Evolutionary conservation across 164 flowering plant species (phyloP).

Genomic region (Aristolochia californica): DNA sequence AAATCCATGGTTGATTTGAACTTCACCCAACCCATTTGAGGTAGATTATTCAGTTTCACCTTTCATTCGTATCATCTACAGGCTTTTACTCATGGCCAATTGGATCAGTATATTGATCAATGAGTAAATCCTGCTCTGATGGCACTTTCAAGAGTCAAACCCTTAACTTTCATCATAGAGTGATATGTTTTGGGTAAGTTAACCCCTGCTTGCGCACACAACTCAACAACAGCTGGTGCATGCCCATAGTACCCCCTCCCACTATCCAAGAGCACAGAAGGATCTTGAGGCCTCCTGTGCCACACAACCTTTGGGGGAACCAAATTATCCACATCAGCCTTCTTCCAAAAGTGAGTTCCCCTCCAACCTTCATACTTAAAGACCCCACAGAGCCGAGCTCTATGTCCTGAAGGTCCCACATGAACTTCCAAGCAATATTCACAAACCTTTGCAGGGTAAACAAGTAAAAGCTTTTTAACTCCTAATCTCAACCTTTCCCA

Average conservation of each 20-base stretch:
- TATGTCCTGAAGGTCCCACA: conserved; percentile 82
- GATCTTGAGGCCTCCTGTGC: conserved; percentile 74
- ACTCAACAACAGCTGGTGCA: conserved; percentile 80
- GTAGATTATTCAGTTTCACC: no score
- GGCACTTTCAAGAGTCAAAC: conserved; percentile 25
- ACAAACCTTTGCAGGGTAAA: conserved; percentile 76
- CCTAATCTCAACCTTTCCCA: conserved; percentile 74
- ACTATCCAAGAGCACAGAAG: conserved; percentile 48
- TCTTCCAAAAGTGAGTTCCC: conserved; percentile 84
- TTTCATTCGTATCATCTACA: no score
- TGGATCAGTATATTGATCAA: no score
- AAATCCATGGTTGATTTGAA: no score
- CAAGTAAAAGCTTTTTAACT: conserved; percentile 53
- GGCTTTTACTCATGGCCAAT: no score
- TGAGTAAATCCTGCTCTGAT: not conserved
- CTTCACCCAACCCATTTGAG: no score
- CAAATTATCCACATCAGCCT: conserved; percentile 67
- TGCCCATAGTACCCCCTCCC: conserved; percentile 71
- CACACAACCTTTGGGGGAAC: conserved; percentile 75
- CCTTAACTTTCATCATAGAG: conserved; percentile 69
- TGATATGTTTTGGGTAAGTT: conserved; percentile 41
- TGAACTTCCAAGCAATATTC: conserved; percentile 82
- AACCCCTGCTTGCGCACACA: conserved; percentile 70
- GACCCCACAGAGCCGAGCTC: conserved; percentile 77
- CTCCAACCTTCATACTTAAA: conserved; percentile 67